Conservation (phyloP, 495 filamentous ascomycete species). For the Thermothielavioides terrestris region DNA sequence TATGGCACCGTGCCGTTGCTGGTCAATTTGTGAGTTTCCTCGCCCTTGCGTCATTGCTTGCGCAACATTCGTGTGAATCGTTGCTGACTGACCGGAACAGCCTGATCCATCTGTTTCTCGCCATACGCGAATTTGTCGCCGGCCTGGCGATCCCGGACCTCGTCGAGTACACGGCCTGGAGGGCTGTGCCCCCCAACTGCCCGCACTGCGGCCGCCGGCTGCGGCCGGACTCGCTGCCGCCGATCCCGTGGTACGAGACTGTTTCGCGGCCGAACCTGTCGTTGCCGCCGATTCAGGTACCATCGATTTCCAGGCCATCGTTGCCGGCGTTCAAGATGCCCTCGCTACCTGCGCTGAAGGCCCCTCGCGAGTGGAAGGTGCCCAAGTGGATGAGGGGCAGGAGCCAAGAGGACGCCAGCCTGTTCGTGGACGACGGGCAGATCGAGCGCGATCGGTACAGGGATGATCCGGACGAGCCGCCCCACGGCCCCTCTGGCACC, state of each 20-base stretch:
- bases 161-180: constrained; percentile 30
- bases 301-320: background rate
- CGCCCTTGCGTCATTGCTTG: no score
- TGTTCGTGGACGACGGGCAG: constrained; percentile 26
- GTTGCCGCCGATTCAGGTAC: constrained; percentile 6
- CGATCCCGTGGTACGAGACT: constrained; percentile 31
- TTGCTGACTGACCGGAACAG: constrained; percentile 9
- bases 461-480: constrained; percentile 15
- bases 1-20: constrained; percentile 35
- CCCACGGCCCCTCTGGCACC: background rate
- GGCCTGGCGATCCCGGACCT: constrained; percentile 31
- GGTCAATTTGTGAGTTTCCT: constrained; percentile 31
- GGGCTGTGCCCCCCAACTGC: constrained; percentile 30
- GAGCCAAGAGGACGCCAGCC: constrained; percentile 9
- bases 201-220: constrained; percentile 32
- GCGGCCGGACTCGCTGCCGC: constrained; percentile 24
- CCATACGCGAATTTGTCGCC: constrained; percentile 29
- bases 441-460: constrained; percentile 11
- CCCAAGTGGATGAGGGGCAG: constrained; percentile 23
- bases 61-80: no score
- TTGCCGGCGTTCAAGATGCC: constrained; percentile 6
- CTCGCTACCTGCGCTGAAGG: constrained; percentile 10
- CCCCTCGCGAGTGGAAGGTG: constrained; percentile 20
- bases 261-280: constrained; percentile 17
- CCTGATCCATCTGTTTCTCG: constrained; percentile 32